Evolutionary conservation across 2,329 filamentous ascomycete genomes (phyloP).

Genomic region (Monilinia fructicola): DNA sequence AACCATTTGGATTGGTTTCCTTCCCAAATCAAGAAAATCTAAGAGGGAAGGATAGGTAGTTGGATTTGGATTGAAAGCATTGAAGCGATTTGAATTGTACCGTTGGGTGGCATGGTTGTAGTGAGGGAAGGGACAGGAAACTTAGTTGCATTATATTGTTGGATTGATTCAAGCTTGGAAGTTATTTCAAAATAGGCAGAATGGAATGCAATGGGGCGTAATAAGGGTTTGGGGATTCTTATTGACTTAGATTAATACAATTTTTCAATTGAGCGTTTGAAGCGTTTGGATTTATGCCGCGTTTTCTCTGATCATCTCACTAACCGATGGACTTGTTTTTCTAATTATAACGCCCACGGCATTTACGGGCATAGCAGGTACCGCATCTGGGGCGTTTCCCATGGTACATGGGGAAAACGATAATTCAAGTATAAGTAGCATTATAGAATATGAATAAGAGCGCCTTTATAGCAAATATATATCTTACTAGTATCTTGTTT

Average conservation of each 20-base stretch:
- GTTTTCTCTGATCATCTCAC: too few species aligned
- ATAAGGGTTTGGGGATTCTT: background rate
- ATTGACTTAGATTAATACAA: background rate
- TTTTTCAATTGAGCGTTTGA: background rate
- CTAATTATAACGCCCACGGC: too few species aligned
- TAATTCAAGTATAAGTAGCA: too few species aligned
- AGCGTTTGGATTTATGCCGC: too few species aligned
- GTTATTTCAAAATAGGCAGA: constrained; percentile 4
- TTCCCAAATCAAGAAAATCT: background rate
- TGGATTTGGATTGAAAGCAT: constrained; percentile 13
- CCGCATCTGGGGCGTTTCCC: too few species aligned
- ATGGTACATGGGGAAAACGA: too few species aligned
- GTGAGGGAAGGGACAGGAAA: constrained; percentile 2
- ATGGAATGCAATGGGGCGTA: constrained; percentile 11
- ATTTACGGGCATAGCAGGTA: too few species aligned
- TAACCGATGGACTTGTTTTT: too few species aligned
- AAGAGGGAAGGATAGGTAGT: background rate
- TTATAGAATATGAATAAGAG: too few species aligned
- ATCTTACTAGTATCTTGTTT: too few species aligned
- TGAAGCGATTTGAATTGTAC: constrained; percentile 17
- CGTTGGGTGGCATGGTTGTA: background rate
- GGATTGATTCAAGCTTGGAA: background rate
- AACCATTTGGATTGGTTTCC: background rate
- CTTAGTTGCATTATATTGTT: constrained; percentile 6
- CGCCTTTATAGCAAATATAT: too few species aligned